These are phyloP conservation scores for Blastobotrys malaysiensis DNA, from an alignment of 1,139 yeast species.

Conservation along the genomic window DNA sequence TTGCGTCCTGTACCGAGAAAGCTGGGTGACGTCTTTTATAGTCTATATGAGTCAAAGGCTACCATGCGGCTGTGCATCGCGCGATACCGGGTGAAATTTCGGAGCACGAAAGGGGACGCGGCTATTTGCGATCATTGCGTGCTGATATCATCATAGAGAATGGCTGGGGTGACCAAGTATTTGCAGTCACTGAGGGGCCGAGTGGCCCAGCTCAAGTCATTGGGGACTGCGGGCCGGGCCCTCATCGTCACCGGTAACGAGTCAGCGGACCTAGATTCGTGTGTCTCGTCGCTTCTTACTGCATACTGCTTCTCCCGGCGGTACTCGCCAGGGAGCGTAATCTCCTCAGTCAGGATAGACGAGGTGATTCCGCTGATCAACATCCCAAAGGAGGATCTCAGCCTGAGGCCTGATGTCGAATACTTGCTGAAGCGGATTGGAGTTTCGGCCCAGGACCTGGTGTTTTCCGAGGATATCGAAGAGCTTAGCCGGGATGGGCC, in stretches of 20 bases:
- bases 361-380: constrained; percentile 62
- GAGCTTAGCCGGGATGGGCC: constrained; percentile 5
- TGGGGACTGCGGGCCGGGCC: constrained; percentile 10
- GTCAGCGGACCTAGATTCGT: constrained; percentile 82
- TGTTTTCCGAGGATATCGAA: constrained; percentile 60
- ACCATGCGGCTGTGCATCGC: background rate
- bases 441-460: constrained; percentile 46
- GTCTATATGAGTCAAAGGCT: background rate
- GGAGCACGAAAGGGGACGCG: background rate
- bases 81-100: background rate
- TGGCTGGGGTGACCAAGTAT: constrained; percentile 1
- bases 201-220: background rate
- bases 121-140: background rate
- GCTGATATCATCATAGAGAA: constrained; percentile 1
- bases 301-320: constrained; percentile 48
- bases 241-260: constrained; percentile 76
- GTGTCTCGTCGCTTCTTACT: constrained; percentile 65
- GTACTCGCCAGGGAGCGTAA: background rate
- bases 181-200: background rate
- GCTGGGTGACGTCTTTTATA: background rate
- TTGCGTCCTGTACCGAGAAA: background rate
- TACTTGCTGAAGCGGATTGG: constrained; percentile 46
- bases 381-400: constrained; percentile 60
- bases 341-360: constrained; percentile 12
- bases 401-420: constrained; percentile 65